These are phyloP conservation scores for Speleostelium caveatum DNA, from an alignment of 78 protist species.

Conservation along the genomic window DNA sequence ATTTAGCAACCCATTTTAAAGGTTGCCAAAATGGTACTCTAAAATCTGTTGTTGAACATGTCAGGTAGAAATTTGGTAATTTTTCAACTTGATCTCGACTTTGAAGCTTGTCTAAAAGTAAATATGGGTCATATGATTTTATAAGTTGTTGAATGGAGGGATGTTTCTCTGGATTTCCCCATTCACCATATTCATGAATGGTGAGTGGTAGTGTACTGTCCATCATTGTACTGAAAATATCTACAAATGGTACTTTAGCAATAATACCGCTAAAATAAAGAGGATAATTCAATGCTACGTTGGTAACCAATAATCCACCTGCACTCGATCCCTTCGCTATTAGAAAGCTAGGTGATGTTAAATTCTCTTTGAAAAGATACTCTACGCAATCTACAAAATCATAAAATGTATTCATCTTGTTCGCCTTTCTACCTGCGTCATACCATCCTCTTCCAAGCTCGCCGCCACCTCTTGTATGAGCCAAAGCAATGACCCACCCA, in stretches of 20 bases:
- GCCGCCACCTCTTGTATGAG: slow-evolving; percentile 82
- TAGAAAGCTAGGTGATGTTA: slow-evolving; percentile 19
- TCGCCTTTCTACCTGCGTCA: slow-evolving; percentile 41
- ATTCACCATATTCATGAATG: slow-evolving; percentile 88
- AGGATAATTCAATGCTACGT: slow-evolving; percentile 38
- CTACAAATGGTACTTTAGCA: slow-evolving; percentile 82
- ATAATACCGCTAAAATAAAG: slow-evolving; percentile 57
- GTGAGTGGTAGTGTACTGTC: slow-evolving; percentile 85
- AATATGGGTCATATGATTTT: slow-evolving; percentile 79
- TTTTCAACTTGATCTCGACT: neutral
- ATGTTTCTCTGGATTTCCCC: slow-evolving; percentile 86
- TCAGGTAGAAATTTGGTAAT: slow-evolving; percentile 70
- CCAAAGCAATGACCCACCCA: slow-evolving; percentile 55
- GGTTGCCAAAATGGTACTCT: slow-evolving; percentile 86
- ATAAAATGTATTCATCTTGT: slow-evolving; percentile 46
- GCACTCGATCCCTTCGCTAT: slow-evolving; percentile 72
- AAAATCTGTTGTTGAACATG: slow-evolving; percentile 47
- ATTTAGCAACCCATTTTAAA: slow-evolving; percentile 57
- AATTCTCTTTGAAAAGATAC: slow-evolving; percentile 13
- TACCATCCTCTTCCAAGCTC: slow-evolving; percentile 74
- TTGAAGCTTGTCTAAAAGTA: neutral
- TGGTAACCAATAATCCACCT: slow-evolving; percentile 79
- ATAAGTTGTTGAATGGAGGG: slow-evolving; percentile 56
- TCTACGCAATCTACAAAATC: slow-evolving; percentile 78
- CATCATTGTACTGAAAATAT: slow-evolving; percentile 67